A percentile compares a stretch with the other conserved stretches of the same genome.
Evolutionary conservation across 1,139 yeast species (phyloP).

Genomic region (Pichia sp.): DNA sequence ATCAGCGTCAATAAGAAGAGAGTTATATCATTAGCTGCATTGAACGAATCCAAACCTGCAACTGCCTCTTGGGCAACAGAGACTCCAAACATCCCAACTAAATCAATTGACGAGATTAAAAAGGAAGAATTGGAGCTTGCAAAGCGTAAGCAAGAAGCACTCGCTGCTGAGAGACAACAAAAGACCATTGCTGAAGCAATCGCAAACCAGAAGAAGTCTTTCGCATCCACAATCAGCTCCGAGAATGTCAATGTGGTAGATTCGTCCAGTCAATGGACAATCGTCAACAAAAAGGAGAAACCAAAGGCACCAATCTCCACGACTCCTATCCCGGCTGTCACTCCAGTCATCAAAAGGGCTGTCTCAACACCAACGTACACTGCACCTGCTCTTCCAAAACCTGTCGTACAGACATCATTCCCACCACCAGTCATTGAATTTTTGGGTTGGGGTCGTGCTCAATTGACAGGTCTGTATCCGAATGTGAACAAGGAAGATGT

Average conservation of each 20-base stretch:
- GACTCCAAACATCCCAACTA: slow-evolving; percentile 14
- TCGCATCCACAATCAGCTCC: slow-evolving; percentile 28
- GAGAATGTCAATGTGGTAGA: slow-evolving; percentile 17
- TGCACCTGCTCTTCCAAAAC: background rate
- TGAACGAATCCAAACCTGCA: slow-evolving; percentile 1
- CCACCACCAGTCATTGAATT: slow-evolving; percentile 51
- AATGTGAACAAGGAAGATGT: slow-evolving; percentile 73
- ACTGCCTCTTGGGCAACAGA: slow-evolving; percentile 45
- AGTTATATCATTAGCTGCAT: slow-evolving; percentile 5
- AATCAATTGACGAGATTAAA: slow-evolving; percentile 25
- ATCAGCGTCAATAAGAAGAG: slow-evolving; percentile 8
- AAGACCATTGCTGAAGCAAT: slow-evolving; percentile 14
- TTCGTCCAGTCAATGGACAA: slow-evolving; percentile 38
- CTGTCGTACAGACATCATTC: background rate
- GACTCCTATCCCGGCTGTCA: slow-evolving; percentile 4
- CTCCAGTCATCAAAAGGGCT: background rate
- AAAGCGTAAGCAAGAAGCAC: slow-evolving; percentile 14
- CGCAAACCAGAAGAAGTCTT: slow-evolving; percentile 22
- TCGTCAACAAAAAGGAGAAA: slow-evolving; percentile 33
- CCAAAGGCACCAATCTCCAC: slow-evolving; percentile 23
- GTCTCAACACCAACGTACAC: background rate
- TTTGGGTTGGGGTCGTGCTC: slow-evolving; percentile 74
- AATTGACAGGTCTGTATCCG: slow-evolving; percentile 64
- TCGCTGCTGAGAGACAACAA: slow-evolving; percentile 11
- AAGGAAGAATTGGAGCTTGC: slow-evolving; percentile 23